phyloP scores from a whole-genome alignment of 345 rosid genomes.

The Euclidium syriacum region DNA sequence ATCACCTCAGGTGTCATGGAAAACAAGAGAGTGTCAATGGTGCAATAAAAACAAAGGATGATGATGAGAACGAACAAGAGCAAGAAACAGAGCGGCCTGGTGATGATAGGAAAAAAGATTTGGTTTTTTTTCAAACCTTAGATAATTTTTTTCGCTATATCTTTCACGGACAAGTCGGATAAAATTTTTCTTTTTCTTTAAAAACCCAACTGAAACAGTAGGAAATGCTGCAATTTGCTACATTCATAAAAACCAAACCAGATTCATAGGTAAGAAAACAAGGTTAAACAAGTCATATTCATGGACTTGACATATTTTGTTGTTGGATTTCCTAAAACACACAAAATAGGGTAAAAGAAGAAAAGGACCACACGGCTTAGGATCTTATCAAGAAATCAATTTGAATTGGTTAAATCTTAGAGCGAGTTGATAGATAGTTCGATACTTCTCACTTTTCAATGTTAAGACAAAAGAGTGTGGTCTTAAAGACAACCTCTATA shows the following conservation, averaged over 20 bases:
- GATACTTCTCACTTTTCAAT: constrained; percentile 29
- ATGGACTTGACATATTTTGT: constrained; percentile 16
- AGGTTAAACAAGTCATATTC: constrained; percentile 13
- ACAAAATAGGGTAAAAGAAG: constrained; percentile 23
- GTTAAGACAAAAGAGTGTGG: constrained; percentile 32
- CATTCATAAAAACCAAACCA: constrained; percentile 22
- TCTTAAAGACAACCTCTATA: no score
- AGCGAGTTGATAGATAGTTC: constrained; percentile 26
- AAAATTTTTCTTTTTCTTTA: neutral
- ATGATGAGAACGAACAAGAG: constrained; percentile 38
- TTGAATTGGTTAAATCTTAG: neutral
- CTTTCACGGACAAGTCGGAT: neutral
- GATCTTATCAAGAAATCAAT: constrained; percentile 21
- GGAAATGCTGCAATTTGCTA: constrained; percentile 6
- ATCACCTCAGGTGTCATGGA: constrained; percentile 71
- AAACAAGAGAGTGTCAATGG: constrained; percentile 26
- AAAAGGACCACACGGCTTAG: constrained; percentile 28
- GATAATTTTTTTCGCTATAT: constrained; percentile 4
- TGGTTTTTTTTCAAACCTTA: constrained; percentile 85
- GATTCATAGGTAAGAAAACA: constrained; percentile 1
- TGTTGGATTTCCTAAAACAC: constrained; percentile 18
- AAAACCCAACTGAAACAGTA: constrained; percentile 14
- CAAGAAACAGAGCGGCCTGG: constrained; percentile 48
- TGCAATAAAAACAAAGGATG: constrained; percentile 34
- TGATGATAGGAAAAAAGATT: constrained; percentile 64